A percentile compares a stretch with the other conserved stretches of the same genome.
Conservation (phyloP, 1,284 basidiomycete genomes). For the Sanghuangporus sanghuang region DNA sequence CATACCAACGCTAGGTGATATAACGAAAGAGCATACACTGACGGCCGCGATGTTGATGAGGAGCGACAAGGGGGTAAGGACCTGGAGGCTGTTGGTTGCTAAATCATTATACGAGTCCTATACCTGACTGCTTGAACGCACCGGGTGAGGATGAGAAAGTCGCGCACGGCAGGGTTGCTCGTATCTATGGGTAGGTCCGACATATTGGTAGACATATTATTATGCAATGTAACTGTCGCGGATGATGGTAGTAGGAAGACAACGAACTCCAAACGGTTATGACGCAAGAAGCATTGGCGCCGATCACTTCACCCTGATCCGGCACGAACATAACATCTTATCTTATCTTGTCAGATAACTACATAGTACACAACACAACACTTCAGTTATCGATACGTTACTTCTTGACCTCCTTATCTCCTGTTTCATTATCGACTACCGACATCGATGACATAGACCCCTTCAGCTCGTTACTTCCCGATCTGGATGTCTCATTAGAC, state of each 20-base stretch:
- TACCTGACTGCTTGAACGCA: constrained; percentile 18
- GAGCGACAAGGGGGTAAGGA: constrained; percentile 71
- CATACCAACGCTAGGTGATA: constrained; percentile 50
- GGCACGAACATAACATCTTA: neutral
- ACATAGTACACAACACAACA: neutral
- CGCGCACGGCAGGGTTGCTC: constrained; percentile 44
- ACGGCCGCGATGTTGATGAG: constrained; percentile 64
- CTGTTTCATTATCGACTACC: no score
- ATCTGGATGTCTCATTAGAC: neutral
- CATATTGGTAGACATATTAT: neutral
- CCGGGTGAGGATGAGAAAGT: constrained; percentile 54
- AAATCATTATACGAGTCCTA: neutral
- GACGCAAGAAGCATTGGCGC: neutral
- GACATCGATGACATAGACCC: no score
- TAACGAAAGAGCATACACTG: constrained; percentile 49
- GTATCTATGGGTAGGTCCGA: constrained; percentile 38
- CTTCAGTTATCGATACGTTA: neutral
- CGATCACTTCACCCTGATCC: neutral
- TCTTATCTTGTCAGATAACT: no score
- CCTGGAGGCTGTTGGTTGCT: constrained; percentile 49
- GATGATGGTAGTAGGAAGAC: neutral
- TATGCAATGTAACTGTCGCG: neutral
- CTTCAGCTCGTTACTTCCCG: no score
- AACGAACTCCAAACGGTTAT: neutral
- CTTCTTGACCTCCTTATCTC: no score